Evolutionary conservation across 345 rosid genomes (phyloP).

Genomic region (Syzygium aqueum): DNA sequence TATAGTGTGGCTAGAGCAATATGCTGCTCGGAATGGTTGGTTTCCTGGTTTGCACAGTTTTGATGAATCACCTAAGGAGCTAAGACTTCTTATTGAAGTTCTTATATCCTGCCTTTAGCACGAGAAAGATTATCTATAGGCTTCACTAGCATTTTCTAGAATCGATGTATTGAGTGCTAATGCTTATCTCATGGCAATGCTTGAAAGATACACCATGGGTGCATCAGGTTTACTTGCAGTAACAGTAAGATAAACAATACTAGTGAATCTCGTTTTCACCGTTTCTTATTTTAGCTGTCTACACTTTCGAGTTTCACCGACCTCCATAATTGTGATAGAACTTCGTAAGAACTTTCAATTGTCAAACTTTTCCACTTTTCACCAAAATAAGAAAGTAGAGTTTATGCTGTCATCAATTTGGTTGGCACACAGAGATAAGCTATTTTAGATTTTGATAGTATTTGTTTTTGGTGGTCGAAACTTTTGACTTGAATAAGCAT

Average conservation of each 20-base stretch:
- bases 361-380: no score
- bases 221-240: accelerated
- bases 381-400: no score
- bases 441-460: no score
- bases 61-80: no score
- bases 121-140: not conserved
- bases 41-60: not conserved
- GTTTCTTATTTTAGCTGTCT: not conserved
- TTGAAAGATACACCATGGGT: not conserved
- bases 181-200: not conserved
- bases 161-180: not conserved
- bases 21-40: not conserved
- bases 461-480: not conserved
- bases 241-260: not conserved
- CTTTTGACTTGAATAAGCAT: not conserved
- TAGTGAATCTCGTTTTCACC: not conserved
- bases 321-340: not conserved
- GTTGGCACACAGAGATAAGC: not conserved
- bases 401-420: no score
- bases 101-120: not conserved
- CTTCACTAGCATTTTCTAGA: not conserved
- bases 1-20: not conserved
- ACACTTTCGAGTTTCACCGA: not conserved
- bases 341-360: not conserved
- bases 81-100: not conserved